Evolutionary conservation across 176 grass and related monocot species (phyloP), one percentile per base, ranked within the genome.

Genomic region (Stipa capillata): DNA sequence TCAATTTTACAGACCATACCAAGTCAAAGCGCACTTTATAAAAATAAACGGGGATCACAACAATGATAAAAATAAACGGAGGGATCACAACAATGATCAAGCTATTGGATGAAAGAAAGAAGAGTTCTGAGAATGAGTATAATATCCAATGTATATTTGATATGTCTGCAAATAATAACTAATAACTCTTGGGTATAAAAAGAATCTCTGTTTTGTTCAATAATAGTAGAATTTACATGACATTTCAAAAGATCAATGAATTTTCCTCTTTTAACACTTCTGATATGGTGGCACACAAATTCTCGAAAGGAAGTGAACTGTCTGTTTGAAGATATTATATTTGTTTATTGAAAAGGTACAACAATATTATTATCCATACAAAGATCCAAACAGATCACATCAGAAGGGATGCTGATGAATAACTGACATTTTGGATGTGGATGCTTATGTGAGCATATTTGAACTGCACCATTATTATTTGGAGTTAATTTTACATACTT

Each of bases 391-490:
- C 47, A 47, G 57, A 56, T 79, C 56, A 65, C 29, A 31, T 71
- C 39, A 62, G 27, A 52, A 79, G 28, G 35, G 14, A 39, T 25
- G 9, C 27, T 73, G 8, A 45, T 63, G 72, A 70, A 61, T 41
- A 60, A 61, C 35, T 0, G 24, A 21, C 27, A 77, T 42, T 70
- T 62, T 78, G 37, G 9, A 9, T 83, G 37, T 65, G 54, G 18
- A 31, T 57, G 29, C 44, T 62, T 71, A 56, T 71, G 18, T 87
- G 60, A 49, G 20, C 24, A 74, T 85, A 35, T 85, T 53, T 73
- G 42, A 4, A 44, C 12, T 56, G 36, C 35, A 44, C 5, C 45
- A 8, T 43, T 7, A 34, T 78, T 73, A 24, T 15, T 64, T 13
- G 14, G 68, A 47, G 66, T 51, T 74, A 60, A 72, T 79, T 53